phyloP scores from a whole-genome alignment of 169 alveolate genomes.

The Plasmodium gonderi region DNA sequence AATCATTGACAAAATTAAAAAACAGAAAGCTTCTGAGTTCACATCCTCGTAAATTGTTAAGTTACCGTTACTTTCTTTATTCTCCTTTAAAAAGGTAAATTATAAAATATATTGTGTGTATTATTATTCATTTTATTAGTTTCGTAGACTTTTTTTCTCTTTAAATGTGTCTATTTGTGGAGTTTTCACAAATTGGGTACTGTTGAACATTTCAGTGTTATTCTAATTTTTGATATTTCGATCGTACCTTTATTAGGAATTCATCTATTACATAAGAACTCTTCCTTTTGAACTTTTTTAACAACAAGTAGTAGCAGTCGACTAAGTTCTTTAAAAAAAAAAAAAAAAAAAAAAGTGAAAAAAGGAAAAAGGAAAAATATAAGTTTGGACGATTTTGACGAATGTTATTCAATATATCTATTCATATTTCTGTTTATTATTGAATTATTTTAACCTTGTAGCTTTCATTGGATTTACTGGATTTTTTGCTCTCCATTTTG shows the following conservation, averaged over 20 bases:
- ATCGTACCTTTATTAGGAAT: constrained; percentile 50
- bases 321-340: constrained; percentile 20
- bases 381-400: neutral
- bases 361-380: neutral
- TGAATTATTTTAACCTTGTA: neutral
- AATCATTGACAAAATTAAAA: constrained; percentile 61
- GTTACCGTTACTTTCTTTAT: constrained; percentile 38
- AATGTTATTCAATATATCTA: neutral
- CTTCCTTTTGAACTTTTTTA: constrained; percentile 56
- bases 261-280: constrained; percentile 66
- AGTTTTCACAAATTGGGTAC: neutral
- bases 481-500: constrained; percentile 1
- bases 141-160: neutral
- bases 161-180: neutral
- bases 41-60: constrained; percentile 62
- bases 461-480: neutral
- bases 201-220: neutral
- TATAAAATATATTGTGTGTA: neutral
- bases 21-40: constrained; percentile 37
- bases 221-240: neutral
- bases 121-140: neutral
- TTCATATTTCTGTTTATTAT: neutral
- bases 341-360: neutral
- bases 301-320: constrained; percentile 55
- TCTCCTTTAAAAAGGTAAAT: constrained; percentile 36